Conservation (phyloP, 2,329 filamentous ascomycete species). For the Bipolaris cookei region DNA sequence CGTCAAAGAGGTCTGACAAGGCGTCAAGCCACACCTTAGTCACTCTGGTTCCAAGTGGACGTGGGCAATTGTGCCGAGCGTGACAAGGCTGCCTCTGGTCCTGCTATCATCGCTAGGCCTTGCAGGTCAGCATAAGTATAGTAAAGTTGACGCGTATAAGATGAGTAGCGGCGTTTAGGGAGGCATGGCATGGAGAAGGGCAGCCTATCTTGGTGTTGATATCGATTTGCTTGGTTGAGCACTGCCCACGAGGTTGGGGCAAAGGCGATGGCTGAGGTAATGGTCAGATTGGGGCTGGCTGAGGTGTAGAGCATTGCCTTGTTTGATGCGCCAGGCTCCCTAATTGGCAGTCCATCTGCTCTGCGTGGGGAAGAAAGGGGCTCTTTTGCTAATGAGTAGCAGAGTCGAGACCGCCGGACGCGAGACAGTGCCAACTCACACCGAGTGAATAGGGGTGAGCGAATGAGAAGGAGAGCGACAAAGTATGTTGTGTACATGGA, state of each 20-base stretch:
- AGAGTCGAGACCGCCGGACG: too few species aligned
- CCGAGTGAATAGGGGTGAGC: not conserved
- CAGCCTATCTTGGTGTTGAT: conserved; percentile 1
- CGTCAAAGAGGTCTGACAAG: not conserved
- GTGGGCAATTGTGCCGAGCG: not conserved
- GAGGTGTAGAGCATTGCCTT: conserved; percentile 16
- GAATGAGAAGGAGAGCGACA: conserved; percentile 4
- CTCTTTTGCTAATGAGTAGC: not conserved
- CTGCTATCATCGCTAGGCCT: too few species aligned
- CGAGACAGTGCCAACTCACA: too few species aligned
- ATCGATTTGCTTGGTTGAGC: conserved; percentile 2
- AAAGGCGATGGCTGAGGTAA: conserved; percentile 4
- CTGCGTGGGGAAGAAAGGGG: not conserved
- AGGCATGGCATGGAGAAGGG: not conserved
- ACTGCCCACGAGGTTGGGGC: not conserved
- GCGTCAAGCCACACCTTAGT: not conserved
- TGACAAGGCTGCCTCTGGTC: not conserved
- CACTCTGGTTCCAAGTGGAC: not conserved
- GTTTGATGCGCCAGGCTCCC: conserved; percentile 6
- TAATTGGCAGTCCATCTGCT: conserved; percentile 6
- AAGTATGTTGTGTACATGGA: conserved; percentile 6
- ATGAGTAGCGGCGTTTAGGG: conserved; percentile 7
- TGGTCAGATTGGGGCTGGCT: conserved; percentile 13
- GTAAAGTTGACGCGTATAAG: not conserved
- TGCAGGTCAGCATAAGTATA: not conserved